Evolutionary conservation across 768 basidiomycete genomes (phyloP), one percentile per base, ranked within the genome.

Genomic region (Stropharia rugosoannulata): DNA sequence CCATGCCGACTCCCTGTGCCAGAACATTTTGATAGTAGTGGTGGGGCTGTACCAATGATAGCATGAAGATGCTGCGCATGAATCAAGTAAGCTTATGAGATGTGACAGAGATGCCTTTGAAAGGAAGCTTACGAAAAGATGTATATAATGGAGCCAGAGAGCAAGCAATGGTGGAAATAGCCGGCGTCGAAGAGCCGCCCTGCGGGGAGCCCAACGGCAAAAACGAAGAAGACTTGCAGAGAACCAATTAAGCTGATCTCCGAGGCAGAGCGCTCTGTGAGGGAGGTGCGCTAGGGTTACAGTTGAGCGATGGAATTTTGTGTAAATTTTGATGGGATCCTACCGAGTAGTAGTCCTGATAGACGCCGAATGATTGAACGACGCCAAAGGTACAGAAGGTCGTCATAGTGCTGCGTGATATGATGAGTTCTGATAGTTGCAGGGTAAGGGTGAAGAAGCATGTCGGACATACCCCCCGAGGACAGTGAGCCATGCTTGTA

Each of bases 1-100:
- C 84, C 71, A 80, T 77, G 0, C 80, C 82, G 6, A 85, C 66
- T 0, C 81, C 82, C 68, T 86, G 83, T 0, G 80, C 70, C 2
- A 86, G 71, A 59, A 84, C 79, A 15, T 77, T 71, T 58, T 83
- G 81, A 51, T 80, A 81, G 62, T 76, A 80, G 50, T 77, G 72
- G 42, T 77, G 69, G 0, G 79, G 79, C 55, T 80, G 67, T 0
- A 70, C 71, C 4, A 82, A 66, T 2, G 80, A 82, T 6, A 83
- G 64, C 75, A 82, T 78, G 66, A 82, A 82, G 13, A 75, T 66
- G 42, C 79, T 79, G 32, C 2, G 19, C 42, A n/a, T n/a, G n/a
- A n/a, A n/a, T n/a, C n/a, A n/a, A n/a, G 40, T 22, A 36, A 32
- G 44, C n/a, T 29, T 15, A 48, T 5, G 12, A 42, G 42, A 16